Base-by-base conservation (phyloP, 257 asterid genomes). In the Nyctanthes arbortristis region DNA sequence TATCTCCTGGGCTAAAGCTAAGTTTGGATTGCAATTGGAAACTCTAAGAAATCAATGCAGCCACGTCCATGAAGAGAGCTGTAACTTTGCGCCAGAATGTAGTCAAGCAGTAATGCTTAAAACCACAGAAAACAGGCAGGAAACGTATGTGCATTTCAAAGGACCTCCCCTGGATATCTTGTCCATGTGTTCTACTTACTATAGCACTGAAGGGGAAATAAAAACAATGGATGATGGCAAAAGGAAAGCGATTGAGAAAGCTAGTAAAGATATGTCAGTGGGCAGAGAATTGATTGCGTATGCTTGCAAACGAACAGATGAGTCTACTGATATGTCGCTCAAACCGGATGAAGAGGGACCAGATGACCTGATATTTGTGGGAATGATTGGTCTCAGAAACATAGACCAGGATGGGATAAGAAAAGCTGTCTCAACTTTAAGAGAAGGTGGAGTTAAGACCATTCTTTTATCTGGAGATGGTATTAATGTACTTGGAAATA, bases 1-100 rank as follows among this genome's bases (percentile, higher is more conserved):
- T 7, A 18, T 72, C 28, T 70, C 67, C 16, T 79, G 84, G 78
- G 84, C 78, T 1, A 75, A 71, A 58, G 71, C 62, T 6, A 71
- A 47, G 25, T 16, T 58, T 54, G 86, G 84, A 7, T 28, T 78
- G 75, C 58, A 30, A 28, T 37, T 14, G 25, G 71, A 60, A 28
- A 22, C 54, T 5, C 16, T 61, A 34, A 22, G 1, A 31, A 64
- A 56, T 8, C 73, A 40, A 12, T 66, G 76, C 65, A 28, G 30
- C 29, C 8, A 58, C 29, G n/a, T 18, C 18, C 10, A 14, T 36
- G 9, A 8, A 0, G 73, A 27, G n/a, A 7, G n/a, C n/a, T n/a
- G 29, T 22, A 61, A 76, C 27, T 69, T 67, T 20, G n/a, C 35
- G 40, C 18, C 45, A 47, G 75, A 70, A 66, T 5, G 32, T 31